Conservation (phyloP, 768 basidiomycete species). For the Mycena filopes region DNA sequence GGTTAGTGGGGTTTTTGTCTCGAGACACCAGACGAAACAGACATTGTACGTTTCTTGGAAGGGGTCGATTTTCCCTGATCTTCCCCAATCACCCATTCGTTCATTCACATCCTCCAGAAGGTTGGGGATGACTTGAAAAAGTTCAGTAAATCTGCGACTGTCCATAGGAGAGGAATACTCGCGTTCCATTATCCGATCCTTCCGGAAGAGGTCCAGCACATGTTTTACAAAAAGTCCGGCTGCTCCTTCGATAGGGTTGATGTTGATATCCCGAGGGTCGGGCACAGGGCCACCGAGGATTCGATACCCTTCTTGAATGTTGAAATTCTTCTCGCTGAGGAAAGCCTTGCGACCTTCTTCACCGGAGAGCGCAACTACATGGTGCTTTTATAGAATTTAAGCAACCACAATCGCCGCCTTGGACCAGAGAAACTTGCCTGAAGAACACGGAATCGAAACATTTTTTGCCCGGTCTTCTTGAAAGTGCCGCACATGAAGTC, state of each 20-base stretch:
- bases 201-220: conserved; percentile 20
- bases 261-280: conserved; percentile 34
- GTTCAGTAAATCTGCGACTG: neutral
- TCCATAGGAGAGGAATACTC: neutral
- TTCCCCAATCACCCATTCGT: conserved; percentile 38
- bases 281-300: conserved; percentile 37
- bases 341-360: conserved; percentile 37
- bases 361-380: conserved; percentile 38
- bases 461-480: conserved; percentile 35
- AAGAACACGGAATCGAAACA: conserved; percentile 45
- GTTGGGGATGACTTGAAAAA: conserved; percentile 34
- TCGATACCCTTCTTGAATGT: conserved; percentile 37
- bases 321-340: conserved; percentile 37
- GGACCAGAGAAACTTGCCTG: conserved; percentile 34
- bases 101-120: conserved; percentile 39
- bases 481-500: conserved; percentile 43
- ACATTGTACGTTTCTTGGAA: conserved; percentile 41
- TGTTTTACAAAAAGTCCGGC: conserved; percentile 3
- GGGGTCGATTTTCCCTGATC: conserved; percentile 37
- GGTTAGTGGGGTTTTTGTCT: neutral
- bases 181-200: conserved; percentile 19
- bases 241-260: conserved; percentile 10
- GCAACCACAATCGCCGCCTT: too few species aligned
- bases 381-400: conserved; percentile 33
- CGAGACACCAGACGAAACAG: neutral